A percentile compares a stretch with the other conserved stretches of the same genome.
These are phyloP conservation scores for Combretum micranthum DNA, from an alignment of 345 rosid genomes.

Conservation along the genomic window DNA sequence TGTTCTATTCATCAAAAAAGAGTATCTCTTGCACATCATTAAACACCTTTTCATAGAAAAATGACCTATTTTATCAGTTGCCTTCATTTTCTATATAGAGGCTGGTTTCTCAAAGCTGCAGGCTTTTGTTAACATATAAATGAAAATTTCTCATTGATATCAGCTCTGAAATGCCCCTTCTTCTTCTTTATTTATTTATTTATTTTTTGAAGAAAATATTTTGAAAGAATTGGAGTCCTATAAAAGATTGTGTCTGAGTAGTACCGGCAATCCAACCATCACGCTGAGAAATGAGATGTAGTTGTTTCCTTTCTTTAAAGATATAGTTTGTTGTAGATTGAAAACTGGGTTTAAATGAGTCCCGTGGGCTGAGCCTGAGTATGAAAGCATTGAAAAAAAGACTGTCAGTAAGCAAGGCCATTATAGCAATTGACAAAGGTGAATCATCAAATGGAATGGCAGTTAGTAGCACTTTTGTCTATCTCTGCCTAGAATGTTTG, in stretches of 20 bases:
- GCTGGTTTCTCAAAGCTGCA: too few species aligned
- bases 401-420: neutral
- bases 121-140: too few species aligned
- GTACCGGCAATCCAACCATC: constrained; percentile 82
- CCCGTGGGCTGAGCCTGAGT: constrained; percentile 60
- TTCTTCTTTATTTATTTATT: too few species aligned
- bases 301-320: constrained; percentile 48
- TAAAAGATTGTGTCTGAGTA: constrained; percentile 4
- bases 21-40: too few species aligned
- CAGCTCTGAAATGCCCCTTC: too few species aligned
- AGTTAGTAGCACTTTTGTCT: too few species aligned
- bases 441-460: neutral
- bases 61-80: too few species aligned
- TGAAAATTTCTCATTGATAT: too few species aligned
- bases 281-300: constrained; percentile 69
- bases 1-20: too few species aligned
- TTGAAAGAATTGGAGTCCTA: neutral
- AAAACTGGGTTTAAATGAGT: constrained; percentile 20
- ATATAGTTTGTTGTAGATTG: constrained; percentile 25
- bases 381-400: neutral
- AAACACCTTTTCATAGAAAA: too few species aligned
- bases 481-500: too few species aligned
- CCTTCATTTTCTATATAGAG: too few species aligned
- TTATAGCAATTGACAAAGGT: neutral
- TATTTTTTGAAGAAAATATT: neutral